Base-by-base conservation (phyloP, 805 yeast species). In the Zygosaccharomyces rouxii region DNA sequence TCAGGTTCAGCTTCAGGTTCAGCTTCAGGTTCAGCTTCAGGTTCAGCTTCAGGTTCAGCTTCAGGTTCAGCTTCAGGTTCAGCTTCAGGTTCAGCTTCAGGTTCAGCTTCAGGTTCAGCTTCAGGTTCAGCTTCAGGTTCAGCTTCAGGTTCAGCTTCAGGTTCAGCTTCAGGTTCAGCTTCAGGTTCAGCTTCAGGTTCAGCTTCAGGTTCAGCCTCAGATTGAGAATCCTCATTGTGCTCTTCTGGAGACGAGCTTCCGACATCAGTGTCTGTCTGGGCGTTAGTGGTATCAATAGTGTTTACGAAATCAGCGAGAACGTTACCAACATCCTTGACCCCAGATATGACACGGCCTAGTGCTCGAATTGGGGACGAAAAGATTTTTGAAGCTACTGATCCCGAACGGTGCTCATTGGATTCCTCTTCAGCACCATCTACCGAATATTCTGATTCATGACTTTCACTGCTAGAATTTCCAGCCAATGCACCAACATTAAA, bases 281-380 rank as follows among this genome's bases (percentile, higher is more conserved):
- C 33, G 26, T 49, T 43, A n/a, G 48, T 29, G n/a, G 43, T 55
- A 23, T 57, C 61, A 10, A 56, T 40, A 23, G 45, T 44, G 22
- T 48, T 48, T 4, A 53, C 56, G 35, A 57, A 57, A 16, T 44
- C 38, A 18, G 53, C 44, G 14, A 59, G 59, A 10, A 46, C 49
- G 37, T 43, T 41, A 14, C 52, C 54, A 1, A 56, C 53, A 16
- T 48, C 48, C 38, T 45, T 55, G 16, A 57, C 44, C 3, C 60
- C 54, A 19, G 50, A 45, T 6, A 48, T 30, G 7, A 57, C 35
- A 9, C 51, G 31, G 7, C 35, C 39, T 10, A 54, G 28, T 10
- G 52, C 59, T 11, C 49, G 52, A 13, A 44, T 35, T 5, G 61
- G 59, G 3, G 59, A 54, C 4, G 54, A 45, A 4, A 57, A 30